These are phyloP conservation scores for Cytospora mali DNA, from an alignment of 2,329 filamentous ascomycete genomes.

Conservation along the genomic window DNA sequence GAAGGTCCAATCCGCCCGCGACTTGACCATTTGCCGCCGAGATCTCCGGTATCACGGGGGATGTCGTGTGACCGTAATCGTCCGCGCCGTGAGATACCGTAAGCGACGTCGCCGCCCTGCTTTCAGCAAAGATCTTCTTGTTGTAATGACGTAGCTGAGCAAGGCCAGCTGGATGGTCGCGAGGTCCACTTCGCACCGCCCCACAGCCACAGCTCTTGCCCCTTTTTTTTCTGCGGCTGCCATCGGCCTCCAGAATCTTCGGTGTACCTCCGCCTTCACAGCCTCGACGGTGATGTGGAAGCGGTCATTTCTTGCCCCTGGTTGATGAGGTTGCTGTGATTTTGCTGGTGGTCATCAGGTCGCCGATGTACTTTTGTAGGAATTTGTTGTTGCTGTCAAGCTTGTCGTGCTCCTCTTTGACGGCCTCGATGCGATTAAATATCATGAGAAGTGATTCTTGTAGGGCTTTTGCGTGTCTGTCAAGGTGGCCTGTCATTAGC, in stretches of 20 bases:
- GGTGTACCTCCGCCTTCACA: conserved; percentile 1
- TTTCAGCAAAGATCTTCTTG: conserved; percentile 1
- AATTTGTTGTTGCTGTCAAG: conserved; percentile 97
- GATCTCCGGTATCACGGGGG: conserved; percentile 30
- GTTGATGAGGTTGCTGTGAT: conserved; percentile 60
- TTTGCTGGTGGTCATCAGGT: conserved; percentile 85
- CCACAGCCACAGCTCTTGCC: conserved; percentile 15
- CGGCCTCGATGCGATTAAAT: conserved; percentile 90
- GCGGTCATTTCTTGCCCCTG: conserved; percentile 55
- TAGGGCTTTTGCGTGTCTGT: conserved; percentile 82
- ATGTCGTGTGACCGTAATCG: conserved; percentile 29
- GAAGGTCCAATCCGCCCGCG: conserved; percentile 17
- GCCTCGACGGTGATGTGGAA: not conserved
- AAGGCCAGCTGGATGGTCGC: conserved; percentile 16
- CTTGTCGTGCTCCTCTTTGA: conserved; percentile 94
- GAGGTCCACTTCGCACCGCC: conserved; percentile 22
- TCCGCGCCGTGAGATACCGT: conserved; percentile 2
- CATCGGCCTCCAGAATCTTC: conserved; percentile 5
- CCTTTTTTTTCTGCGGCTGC: conserved; percentile 13
- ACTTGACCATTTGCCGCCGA: conserved; percentile 14
- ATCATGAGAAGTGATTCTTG: conserved; percentile 89
- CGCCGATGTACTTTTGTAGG: conserved; percentile 95
- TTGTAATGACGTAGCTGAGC: conserved; percentile 20
- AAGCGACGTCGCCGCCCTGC: conserved; percentile 15
- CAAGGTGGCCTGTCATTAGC: conserved; percentile 28